A percentile compares a stretch with the other conserved stretches of the same genome.
These are phyloP conservation scores for Aspergillus awamori DNA, from an alignment of 2,329 filamentous ascomycete genomes.

Conservation along the genomic window DNA sequence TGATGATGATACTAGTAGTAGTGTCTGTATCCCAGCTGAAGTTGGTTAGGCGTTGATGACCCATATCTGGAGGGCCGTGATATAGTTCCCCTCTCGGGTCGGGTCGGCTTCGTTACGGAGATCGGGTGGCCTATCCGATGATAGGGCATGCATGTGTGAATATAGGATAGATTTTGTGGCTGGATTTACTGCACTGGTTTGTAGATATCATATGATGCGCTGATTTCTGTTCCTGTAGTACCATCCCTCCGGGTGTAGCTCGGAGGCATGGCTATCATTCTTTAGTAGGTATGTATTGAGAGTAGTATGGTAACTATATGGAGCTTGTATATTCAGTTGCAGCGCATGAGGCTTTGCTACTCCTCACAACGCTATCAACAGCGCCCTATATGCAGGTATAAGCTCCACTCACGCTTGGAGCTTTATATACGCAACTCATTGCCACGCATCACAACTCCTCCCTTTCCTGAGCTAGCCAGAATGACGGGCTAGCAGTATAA, in stretches of 20 bases:
- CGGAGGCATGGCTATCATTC: no score
- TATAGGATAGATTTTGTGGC: neutral
- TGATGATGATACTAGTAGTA: no score
- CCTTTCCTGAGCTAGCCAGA: constrained; percentile 2
- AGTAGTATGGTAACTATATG: no score
- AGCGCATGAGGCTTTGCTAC: no score
- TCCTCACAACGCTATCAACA: no score
- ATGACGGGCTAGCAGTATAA: constrained; percentile 11
- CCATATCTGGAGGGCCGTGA: neutral
- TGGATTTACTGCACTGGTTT: neutral
- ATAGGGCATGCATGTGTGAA: neutral
- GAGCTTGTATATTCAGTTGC: no score
- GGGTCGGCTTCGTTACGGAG: neutral
- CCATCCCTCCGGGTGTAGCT: no score
- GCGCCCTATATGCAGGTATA: neutral
- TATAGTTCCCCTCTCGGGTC: neutral
- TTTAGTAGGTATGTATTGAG: no score
- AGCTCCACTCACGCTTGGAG: neutral
- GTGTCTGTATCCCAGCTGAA: neutral
- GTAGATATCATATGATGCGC: neutral
- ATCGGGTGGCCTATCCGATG: neutral
- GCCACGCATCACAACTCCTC: neutral
- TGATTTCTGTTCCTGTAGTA: no score
- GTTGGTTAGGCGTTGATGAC: neutral
- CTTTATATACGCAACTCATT: neutral